Percentiles rank a stretch among this genome's conserved stretches.
Evolutionary conservation across 2,329 filamentous ascomycete genomes (phyloP).

Genomic region (Cladosporium phlei): DNA sequence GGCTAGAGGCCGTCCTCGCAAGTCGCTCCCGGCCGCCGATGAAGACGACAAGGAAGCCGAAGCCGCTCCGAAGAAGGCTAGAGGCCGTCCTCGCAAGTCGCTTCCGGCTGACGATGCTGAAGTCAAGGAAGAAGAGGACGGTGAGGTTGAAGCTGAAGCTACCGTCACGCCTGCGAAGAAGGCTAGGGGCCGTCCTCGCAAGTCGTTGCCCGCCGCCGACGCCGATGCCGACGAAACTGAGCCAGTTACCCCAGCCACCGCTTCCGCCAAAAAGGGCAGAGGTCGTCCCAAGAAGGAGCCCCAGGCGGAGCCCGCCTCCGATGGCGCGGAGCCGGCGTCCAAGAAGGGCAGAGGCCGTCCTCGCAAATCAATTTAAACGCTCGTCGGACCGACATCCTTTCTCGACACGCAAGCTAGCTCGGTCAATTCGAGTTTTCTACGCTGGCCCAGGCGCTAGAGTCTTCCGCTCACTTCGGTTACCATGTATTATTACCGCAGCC

Average conservation of each 20-base stretch:
- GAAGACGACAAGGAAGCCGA: constrained; percentile 22
- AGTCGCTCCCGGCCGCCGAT: constrained; percentile 18
- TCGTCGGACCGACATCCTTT: no score
- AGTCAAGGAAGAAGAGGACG: constrained; percentile 44
- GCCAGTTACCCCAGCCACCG: no score
- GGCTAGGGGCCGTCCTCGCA: constrained; percentile 18
- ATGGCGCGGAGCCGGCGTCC: constrained; percentile 10
- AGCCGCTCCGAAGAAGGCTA: constrained; percentile 16
- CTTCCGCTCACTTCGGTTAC: no score
- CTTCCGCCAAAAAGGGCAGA: constrained; percentile 26
- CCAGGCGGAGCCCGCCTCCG: neutral
- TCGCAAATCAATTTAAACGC: no score
- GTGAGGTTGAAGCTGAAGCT: constrained; percentile 39
- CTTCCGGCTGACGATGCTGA: constrained; percentile 48
- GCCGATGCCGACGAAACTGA: constrained; percentile 44
- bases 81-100: constrained; percentile 29
- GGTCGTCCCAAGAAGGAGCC: constrained; percentile 29
- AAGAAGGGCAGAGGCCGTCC: constrained; percentile 19
- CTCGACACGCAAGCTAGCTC: no score
- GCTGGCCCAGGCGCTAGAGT: no score
- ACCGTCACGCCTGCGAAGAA: constrained; percentile 33
- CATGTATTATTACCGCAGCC: no score
- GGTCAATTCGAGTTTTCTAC: no score
- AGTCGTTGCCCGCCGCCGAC: constrained; percentile 40
- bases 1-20: constrained; percentile 15